These are phyloP conservation scores for Claviceps africana DNA, from an alignment of 2,329 filamentous ascomycete species.

Conservation along the genomic window DNA sequence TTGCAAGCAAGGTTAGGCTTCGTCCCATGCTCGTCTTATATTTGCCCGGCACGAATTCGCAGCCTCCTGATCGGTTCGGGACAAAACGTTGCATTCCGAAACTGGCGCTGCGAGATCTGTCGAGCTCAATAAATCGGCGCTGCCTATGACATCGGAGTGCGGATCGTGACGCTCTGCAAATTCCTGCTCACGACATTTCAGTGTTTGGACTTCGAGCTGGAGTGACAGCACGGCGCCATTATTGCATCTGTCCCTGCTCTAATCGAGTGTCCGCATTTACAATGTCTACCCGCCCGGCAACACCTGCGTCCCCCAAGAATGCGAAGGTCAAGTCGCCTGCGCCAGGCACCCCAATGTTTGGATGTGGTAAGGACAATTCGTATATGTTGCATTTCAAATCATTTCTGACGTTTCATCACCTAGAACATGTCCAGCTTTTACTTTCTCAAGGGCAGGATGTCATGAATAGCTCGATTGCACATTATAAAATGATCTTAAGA, in stretches of 20 bases:
- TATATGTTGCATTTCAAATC: neutral
- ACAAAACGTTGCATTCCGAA: neutral
- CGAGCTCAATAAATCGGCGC: neutral
- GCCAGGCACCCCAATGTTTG: conserved; percentile 46
- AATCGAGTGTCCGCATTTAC: conserved; percentile 3
- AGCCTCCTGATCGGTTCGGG: neutral
- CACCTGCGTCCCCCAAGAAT: conserved; percentile 40
- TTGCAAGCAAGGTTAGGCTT: too few species aligned
- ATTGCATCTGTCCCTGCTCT: neutral
- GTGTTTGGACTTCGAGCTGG: neutral
- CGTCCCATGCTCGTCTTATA: too few species aligned
- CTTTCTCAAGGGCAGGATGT: conserved; percentile 47
- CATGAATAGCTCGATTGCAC: conserved; percentile 53
- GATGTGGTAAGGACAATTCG: conserved; percentile 39
- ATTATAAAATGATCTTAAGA: conserved; percentile 59
- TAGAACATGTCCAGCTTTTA: conserved; percentile 60
- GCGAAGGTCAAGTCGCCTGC: conserved; percentile 45
- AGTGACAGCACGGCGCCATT: neutral
- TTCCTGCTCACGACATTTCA: neutral
- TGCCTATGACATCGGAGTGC: neutral
- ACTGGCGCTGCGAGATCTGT: neutral
- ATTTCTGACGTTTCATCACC: neutral
- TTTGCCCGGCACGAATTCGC: neutral
- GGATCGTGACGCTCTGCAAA: neutral
- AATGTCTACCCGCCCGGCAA: conserved; percentile 35